These are phyloP conservation scores for Geotrichum histeridarum DNA, from an alignment of 1,139 yeast species.

Conservation along the genomic window DNA sequence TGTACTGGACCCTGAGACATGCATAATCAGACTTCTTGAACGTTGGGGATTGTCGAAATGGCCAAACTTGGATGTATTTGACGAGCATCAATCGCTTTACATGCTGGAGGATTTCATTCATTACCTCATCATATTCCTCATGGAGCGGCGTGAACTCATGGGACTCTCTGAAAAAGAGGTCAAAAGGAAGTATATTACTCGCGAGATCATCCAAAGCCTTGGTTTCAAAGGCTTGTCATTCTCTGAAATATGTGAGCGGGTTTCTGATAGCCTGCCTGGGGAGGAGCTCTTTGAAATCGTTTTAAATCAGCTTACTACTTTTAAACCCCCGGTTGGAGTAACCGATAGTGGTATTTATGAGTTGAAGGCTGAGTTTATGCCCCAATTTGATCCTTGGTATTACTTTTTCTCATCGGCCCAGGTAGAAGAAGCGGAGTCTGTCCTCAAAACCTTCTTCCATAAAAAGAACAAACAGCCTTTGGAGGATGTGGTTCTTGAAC, in stretches of 20 bases:
- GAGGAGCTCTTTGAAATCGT: constrained; percentile 72
- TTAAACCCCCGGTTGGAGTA: constrained; percentile 57
- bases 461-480: constrained; percentile 27
- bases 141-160: constrained; percentile 59
- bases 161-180: constrained; percentile 48
- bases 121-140: constrained; percentile 60
- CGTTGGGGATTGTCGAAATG: constrained; percentile 56
- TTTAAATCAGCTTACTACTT: constrained; percentile 55
- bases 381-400: constrained; percentile 71
- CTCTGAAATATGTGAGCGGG: constrained; percentile 58
- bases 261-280: constrained; percentile 66
- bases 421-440: constrained; percentile 65
- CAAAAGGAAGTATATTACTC: constrained; percentile 48
- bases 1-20: constrained; percentile 51
- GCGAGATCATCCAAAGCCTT: constrained; percentile 72
- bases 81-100: constrained; percentile 41
- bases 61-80: constrained; percentile 31
- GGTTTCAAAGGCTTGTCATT: constrained; percentile 70
- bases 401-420: constrained; percentile 71
- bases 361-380: constrained; percentile 53
- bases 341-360: constrained; percentile 66
- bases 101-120: constrained; percentile 81
- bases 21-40: constrained; percentile 54
- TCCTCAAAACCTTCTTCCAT: constrained; percentile 45
- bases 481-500: constrained; percentile 35